Evolutionary conservation across 345 rosid species (phyloP).

Genomic region (Fremontodendron californicum): DNA sequence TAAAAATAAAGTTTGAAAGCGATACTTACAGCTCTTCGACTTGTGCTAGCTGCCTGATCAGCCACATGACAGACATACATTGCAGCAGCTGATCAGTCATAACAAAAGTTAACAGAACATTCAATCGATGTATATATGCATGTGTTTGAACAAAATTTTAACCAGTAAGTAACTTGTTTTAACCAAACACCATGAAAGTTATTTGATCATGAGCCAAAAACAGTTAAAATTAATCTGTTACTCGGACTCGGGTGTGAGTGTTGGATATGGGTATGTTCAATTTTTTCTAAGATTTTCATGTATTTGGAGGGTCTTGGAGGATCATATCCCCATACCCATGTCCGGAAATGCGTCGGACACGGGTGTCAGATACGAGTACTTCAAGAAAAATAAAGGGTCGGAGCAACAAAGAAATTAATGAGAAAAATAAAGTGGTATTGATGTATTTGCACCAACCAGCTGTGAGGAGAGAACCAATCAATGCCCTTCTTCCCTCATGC

Average conservation of each 20-base stretch:
- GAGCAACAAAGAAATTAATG: not conserved
- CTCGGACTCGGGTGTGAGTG: too few species aligned
- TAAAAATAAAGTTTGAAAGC: not conserved
- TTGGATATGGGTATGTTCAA: too few species aligned
- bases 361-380: too few species aligned
- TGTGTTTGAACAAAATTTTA: too few species aligned
- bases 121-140: not conserved
- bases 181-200: not conserved
- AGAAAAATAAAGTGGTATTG: not conserved
- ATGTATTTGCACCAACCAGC: slow-evolving; percentile 37
- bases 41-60: slow-evolving; percentile 86
- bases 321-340: too few species aligned
- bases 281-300: too few species aligned
- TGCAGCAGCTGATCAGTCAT: slow-evolving; percentile 47
- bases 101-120: slow-evolving; percentile 8
- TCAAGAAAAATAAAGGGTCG: too few species aligned
- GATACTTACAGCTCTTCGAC: slow-evolving; percentile 82
- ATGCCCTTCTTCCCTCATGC: slow-evolving; percentile 50
- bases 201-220: not conserved
- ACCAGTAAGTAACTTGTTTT: not conserved
- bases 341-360: too few species aligned
- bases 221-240: not conserved
- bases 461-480: slow-evolving; percentile 54
- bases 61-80: slow-evolving; percentile 44
- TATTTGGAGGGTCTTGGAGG: too few species aligned